Base-by-base conservation (phyloP, 306 rosid genomes). In the Quercus cerris region DNA sequence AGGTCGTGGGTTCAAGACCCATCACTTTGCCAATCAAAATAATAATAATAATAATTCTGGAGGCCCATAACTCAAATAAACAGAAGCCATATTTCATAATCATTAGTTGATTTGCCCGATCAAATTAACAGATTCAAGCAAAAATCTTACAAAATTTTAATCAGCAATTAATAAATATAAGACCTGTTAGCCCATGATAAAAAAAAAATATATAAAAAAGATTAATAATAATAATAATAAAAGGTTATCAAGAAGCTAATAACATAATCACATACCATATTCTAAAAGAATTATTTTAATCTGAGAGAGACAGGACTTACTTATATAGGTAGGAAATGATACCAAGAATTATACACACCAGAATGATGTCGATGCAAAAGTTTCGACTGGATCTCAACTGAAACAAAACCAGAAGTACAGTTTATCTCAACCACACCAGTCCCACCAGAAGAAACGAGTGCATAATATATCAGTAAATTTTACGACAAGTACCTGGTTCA, bases 301-400 rank as follows among this genome's bases (percentile, higher is more conserved):
- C 56, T 20, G 70, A 19, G 25, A 51, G 73, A 73, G 67, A 78
- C 5, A 20, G 67, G 25, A 77, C 86, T 87, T 87, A 93, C 99
- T 93, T 91, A 89, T 90, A 91, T 76, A 95, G 59, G 85, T 89
- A 90, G 46, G 81, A 27, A 83, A 71, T 71, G 17, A 95, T 89
- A 80, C 98, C 98, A 41, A 93, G 88, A 87, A 95, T 86, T 87
- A 95, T 56, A 71, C 93, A 93, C 57, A 93, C 71, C 80, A 95
- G 91, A 84, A 84, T 61, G 59, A 93, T 91, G 90, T 95, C 97
- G 5, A 95, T 90, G 89, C 90, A 87, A 87, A 95, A 93, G 85
- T 95, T 95, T 88, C 84, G 85, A 83, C 90, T 88, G n/a, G 97
- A 89, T 83, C 98, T 91, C 91, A 95, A 58, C 98, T 95, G 88